Conservation (phyloP, 176 grass and related monocot species). For the Oryza glaberrima region DNA sequence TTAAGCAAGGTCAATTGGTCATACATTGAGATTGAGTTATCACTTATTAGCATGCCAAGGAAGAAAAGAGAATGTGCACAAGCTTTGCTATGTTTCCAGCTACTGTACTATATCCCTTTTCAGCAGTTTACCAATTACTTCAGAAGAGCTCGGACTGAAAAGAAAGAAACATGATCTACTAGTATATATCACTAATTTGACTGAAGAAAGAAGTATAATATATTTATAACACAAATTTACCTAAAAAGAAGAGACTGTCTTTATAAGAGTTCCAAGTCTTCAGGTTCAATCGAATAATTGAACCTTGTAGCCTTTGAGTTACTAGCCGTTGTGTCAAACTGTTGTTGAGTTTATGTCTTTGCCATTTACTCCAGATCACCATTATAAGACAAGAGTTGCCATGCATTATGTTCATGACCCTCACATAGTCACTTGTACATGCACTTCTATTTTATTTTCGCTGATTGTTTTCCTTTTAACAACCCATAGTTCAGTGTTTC, state of each 20-base stretch:
- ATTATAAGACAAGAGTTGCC: not conserved
- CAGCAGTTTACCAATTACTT: not conserved
- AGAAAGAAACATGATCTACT: not conserved
- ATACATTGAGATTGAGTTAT: not conserved
- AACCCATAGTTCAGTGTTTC: conserved; percentile 3
- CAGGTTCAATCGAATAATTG: not conserved
- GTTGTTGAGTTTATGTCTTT: not conserved
- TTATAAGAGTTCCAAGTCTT: too few relatives aligned
- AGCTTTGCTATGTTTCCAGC: not conserved
- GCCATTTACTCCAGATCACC: not conserved
- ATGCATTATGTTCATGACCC: not conserved
- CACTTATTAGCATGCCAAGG: not conserved
- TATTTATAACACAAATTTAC: not conserved
- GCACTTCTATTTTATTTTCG: not conserved
- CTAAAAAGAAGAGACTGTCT: not conserved
- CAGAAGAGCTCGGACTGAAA: not conserved
- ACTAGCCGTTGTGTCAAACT: not conserved
- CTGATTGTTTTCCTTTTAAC: not conserved
- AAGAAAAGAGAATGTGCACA: not conserved
- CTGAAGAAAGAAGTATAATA: not conserved
- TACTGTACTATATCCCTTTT: not conserved
- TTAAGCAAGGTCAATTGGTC: not conserved
- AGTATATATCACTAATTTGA: not conserved
- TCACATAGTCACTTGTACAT: not conserved
- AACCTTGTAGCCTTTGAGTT: not conserved